Evolutionary conservation across 2,329 filamentous ascomycete genomes (phyloP), one percentile per base, ranked within the genome.

Genomic region (Arthrinium phaeospermum): DNA sequence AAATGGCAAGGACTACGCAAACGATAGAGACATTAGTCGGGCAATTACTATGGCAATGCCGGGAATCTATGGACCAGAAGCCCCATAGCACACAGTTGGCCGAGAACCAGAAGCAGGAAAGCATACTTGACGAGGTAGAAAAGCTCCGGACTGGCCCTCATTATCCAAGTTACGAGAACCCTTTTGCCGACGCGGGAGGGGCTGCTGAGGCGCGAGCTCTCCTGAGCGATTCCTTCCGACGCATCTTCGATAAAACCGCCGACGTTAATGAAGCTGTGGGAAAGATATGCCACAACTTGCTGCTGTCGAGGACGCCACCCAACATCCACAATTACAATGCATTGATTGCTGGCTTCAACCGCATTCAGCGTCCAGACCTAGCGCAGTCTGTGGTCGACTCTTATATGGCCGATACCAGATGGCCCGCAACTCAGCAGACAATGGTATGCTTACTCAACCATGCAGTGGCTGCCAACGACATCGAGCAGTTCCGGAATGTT

Each of bases 251-350:
- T 69, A 72, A 75, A 10, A 72, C 76, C n/a, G 30, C 69, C 8
- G 72, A 72, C 30, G 71, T 76, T 41, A 79, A 78, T 46, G 79
- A 80, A 44, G 76, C 74, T 24, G 79, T 85, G 45, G 80, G 78
- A n/a, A 86, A 85, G 76, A 83, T 91, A 70, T 90, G 88, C 80
- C 91, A 91, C 81, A 94, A 94, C 77, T 82, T 96, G 3, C 85
- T 94, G 22, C 83, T 90, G 4, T 90, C 89, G 2, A 80, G 86
- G 1, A 84, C 89, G 24, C 88, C 90, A 0, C 92, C 93, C 0
- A 89, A 89, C 74, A 87, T 93, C 47, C 86, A 90, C 75, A 94
- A 91, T 4, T 94, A 91, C 83, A 95, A 95, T 78, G 86, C 87
- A 16, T 85, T 96, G 37, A 87, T 96, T 3, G 80, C 88, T n/a